Percentiles rank a stretch among this genome's conserved stretches.
phyloP scores from a whole-genome alignment of 768 basidiomycete genomes.

The Russula griseocarnosa region DNA sequence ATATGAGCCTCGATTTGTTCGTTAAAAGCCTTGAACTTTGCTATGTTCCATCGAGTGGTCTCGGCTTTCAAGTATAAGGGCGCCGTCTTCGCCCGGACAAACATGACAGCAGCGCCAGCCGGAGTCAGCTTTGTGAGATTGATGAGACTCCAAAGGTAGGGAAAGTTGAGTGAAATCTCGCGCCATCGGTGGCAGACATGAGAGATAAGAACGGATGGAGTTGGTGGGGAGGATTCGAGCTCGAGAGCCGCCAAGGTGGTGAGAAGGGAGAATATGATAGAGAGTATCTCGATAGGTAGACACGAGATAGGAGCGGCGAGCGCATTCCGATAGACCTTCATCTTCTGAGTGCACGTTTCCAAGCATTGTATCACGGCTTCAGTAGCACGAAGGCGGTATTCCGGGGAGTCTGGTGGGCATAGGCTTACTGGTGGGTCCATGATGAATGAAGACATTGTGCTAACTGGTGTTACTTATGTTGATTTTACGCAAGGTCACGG shows the following conservation, averaged over 20 bases:
- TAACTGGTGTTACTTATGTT: too few species aligned
- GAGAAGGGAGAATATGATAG: not conserved
- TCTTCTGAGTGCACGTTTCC: not conserved
- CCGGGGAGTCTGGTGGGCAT: not conserved
- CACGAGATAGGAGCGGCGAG: not conserved
- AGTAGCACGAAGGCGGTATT: not conserved
- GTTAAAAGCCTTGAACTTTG: not conserved
- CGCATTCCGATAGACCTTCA: not conserved
- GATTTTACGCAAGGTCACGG: too few species aligned
- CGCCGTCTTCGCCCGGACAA: slow-evolving; percentile 12
- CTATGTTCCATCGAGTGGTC: not conserved
- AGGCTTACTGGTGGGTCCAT: too few species aligned
- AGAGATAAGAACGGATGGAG: not conserved
- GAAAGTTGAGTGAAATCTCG: slow-evolving; percentile 15
- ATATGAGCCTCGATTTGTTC: not conserved
- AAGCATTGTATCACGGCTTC: not conserved
- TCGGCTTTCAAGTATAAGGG: slow-evolving; percentile 8
- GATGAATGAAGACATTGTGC: too few species aligned
- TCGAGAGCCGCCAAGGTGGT: not conserved
- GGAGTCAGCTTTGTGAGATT: slow-evolving; percentile 1
- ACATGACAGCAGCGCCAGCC: slow-evolving; percentile 5
- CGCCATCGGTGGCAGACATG: slow-evolving; percentile 26
- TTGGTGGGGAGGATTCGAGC: not conserved
- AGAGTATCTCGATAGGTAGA: not conserved
- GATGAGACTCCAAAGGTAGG: slow-evolving; percentile 17